Evolutionary conservation across 78 protist genomes (phyloP).

Genomic region (Dictyostelium intermedium): DNA sequence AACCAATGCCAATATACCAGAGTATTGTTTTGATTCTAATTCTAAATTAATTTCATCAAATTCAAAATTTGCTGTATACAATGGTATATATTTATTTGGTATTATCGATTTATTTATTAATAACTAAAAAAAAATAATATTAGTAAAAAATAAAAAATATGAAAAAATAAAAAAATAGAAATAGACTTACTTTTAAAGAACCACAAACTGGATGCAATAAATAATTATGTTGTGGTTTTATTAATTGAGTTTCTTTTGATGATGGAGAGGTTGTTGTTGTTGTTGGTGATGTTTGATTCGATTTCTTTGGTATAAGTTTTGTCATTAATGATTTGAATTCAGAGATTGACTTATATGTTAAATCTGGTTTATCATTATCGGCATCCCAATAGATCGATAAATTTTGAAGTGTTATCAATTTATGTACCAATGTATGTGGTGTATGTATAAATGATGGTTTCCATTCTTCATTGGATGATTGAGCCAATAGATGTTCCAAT

Average conservation of each 20-base stretch:
- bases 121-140: neutral
- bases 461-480: slow-evolving; percentile 77
- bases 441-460: slow-evolving; percentile 53
- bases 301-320: slow-evolving; percentile 1
- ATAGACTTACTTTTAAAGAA: slow-evolving; percentile 36
- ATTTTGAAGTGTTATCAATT: slow-evolving; percentile 35
- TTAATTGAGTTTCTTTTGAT: neutral
- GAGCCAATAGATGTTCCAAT: slow-evolving; percentile 69
- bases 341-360: slow-evolving; percentile 15
- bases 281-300: neutral
- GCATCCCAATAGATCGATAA: slow-evolving; percentile 74
- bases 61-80: slow-evolving; percentile 65
- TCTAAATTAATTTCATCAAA: slow-evolving; percentile 69
- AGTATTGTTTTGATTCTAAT: slow-evolving; percentile 37
- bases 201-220: slow-evolving; percentile 75
- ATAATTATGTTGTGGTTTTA: slow-evolving; percentile 32
- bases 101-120: slow-evolving; percentile 51
- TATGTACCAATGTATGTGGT: slow-evolving; percentile 58
- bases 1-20: slow-evolving; percentile 56
- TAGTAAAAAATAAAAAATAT: too few relatives aligned
- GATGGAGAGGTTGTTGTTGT: neutral
- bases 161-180: neutral
- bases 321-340: slow-evolving; percentile 30
- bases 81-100: slow-evolving; percentile 65
- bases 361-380: neutral